Conservation (phyloP, 768 basidiomycete genomes). For the Imleria badia region DNA sequence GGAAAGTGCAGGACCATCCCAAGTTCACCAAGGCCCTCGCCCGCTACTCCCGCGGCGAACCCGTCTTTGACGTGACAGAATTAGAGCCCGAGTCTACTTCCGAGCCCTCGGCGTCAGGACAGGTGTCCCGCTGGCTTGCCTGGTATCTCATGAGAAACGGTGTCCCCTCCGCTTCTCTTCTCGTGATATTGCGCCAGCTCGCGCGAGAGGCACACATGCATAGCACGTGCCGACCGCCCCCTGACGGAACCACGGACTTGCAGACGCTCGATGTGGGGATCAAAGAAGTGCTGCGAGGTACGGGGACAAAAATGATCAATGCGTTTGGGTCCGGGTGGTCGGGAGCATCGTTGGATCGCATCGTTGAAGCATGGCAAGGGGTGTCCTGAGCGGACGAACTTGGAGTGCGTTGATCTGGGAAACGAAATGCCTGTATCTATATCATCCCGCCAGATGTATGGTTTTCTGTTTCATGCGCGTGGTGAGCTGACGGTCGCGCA, state of each 20-base stretch:
- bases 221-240: slow-evolving; percentile 47
- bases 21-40: slow-evolving; percentile 37
- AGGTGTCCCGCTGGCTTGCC: slow-evolving; percentile 45
- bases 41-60: slow-evolving; percentile 57
- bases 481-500: no score
- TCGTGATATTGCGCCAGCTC: slow-evolving; percentile 58
- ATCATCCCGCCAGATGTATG: neutral
- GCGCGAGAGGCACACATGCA: slow-evolving; percentile 63
- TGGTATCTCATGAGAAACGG: slow-evolving; percentile 74
- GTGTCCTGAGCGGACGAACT: slow-evolving; percentile 13
- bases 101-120: slow-evolving; percentile 3
- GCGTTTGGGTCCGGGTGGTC: slow-evolving; percentile 73
- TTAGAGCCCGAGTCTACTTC: slow-evolving; percentile 5
- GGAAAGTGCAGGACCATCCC: slow-evolving; percentile 34
- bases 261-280: slow-evolving; percentile 55
- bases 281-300: slow-evolving; percentile 81
- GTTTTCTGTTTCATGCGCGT: no score
- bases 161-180: slow-evolving; percentile 68
- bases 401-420: no score
- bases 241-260: slow-evolving; percentile 48
- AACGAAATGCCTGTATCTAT: neutral
- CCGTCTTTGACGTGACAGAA: slow-evolving; percentile 28
- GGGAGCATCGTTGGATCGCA: slow-evolving; percentile 64
- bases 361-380: slow-evolving; percentile 56
- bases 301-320: slow-evolving; percentile 79